A percentile compares a stretch with the other conserved stretches of the same genome.
phyloP scores from a whole-genome alignment of 148 eudicot species.

The Rhododendron simsii region DNA sequence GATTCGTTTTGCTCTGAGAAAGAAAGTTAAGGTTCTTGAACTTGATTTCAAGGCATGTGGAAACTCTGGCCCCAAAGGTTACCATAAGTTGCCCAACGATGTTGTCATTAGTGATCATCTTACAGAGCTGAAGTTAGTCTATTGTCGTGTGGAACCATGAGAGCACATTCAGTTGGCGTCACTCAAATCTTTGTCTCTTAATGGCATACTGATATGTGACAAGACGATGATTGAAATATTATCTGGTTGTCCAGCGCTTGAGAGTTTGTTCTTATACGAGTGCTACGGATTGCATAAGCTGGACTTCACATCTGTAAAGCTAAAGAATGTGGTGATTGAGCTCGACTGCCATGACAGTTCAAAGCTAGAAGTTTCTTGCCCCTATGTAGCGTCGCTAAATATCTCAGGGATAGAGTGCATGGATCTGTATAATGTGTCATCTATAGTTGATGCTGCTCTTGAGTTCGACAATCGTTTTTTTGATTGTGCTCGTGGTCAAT shows the following conservation, averaged over 20 bases:
- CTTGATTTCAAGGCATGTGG: background rate
- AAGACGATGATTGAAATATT: conserved; percentile 1
- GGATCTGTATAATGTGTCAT: background rate
- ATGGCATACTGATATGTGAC: background rate
- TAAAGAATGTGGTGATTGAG: conserved; percentile 17
- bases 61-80: background rate
- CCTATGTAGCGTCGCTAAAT: conserved; percentile 2
- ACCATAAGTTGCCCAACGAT: conserved; percentile 8
- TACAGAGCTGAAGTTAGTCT: conserved; percentile 6
- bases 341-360: background rate
- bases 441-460: conserved; percentile 7
- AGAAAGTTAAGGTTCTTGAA: conserved; percentile 10
- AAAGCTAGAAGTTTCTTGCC: conserved; percentile 11
- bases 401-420: conserved; percentile 5
- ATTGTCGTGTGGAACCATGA: conserved; percentile 1
- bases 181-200: conserved; percentile 11
- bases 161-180: conserved; percentile 2
- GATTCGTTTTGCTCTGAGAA: conserved; percentile 1
- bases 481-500: conserved; percentile 1
- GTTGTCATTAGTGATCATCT: conserved; percentile 11
- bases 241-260: conserved; percentile 22
- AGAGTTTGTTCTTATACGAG: conserved; percentile 6
- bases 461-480: background rate
- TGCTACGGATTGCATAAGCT: conserved; percentile 10
- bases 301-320: background rate